Evolutionary conservation across 441 rosid species (phyloP).

Genomic region (Melastoma candidum): DNA sequence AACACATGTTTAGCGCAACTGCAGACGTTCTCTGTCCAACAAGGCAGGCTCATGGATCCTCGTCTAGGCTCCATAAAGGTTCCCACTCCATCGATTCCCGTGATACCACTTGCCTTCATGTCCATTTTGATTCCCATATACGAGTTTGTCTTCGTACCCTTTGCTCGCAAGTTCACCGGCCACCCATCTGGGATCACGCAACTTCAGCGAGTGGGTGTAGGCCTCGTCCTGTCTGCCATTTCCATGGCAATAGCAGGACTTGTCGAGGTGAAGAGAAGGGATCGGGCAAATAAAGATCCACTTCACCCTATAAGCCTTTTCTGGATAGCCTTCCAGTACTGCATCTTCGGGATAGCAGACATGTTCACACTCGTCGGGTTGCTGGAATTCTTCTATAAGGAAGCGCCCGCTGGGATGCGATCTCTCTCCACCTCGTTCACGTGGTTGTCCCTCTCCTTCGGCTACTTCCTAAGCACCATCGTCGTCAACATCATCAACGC

Average conservation of each 20-base stretch:
- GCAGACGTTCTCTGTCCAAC: conserved; percentile 7
- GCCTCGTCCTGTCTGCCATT: conserved; percentile 31
- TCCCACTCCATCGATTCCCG: conserved; percentile 32
- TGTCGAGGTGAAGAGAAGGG: conserved; percentile 22
- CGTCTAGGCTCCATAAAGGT: conserved; percentile 16
- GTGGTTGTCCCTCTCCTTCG: conserved; percentile 10
- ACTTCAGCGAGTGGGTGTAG: conserved; percentile 37
- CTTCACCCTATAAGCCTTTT: conserved; percentile 22
- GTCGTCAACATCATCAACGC: conserved; percentile 28
- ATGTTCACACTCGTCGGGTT: conserved; percentile 39
- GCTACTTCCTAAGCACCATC: conserved; percentile 32
- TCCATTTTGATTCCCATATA: conserved; percentile 28
- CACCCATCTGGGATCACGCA: conserved; percentile 36
- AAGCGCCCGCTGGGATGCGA: conserved; percentile 38
- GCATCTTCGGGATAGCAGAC: conserved; percentile 39
- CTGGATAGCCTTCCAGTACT: conserved; percentile 35
- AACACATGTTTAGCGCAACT: conserved; percentile 56
- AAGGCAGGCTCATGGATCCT: conserved; percentile 24
- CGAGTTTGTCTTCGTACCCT: conserved; percentile 29
- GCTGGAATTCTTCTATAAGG: conserved; percentile 37
- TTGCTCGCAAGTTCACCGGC: conserved; percentile 32
- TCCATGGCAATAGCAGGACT: conserved; percentile 35
- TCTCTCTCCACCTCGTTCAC: conserved; percentile 30
- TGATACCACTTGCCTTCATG: conserved; percentile 35
- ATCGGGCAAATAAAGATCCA: background rate